Evolutionary conservation across 1,284 basidiomycete species (phyloP), one percentile per base, ranked within the genome.

Genomic region (Xerocomus cyaneibrunnescens): DNA sequence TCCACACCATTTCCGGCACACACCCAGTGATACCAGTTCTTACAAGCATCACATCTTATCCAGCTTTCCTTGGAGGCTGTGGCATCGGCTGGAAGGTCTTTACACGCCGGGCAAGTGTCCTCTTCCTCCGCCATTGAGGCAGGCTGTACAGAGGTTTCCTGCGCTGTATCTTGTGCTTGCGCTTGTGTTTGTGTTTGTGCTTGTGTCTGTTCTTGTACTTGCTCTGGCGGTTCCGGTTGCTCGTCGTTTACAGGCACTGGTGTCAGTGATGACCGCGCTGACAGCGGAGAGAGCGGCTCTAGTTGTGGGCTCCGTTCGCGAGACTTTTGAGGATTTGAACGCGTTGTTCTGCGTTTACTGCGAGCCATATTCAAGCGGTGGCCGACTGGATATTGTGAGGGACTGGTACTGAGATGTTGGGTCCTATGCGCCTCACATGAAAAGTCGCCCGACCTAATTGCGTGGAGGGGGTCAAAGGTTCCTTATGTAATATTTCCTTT

Each of bases 11-110:
- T 77, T 16, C 83, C 84, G n/a, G 79, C 85, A 68, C 88, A 91
- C 51, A 81, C 74, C 89, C 89, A 91, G 64, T 91, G 88, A 67
- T 84, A 90, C 88, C 88, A 91, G 27, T 72, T 78, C 69, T 85
- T 87, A 73, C 88, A 91, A 28, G 77, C 79, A 61, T 89, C 87
- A 66, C 88, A 91, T 59, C 80, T 73, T 53, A 89, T 80, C 87
- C 86, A 89, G 60, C 45, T 77, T 57, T 87, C 84, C 65, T 84
- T 84, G 54, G 79, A 75, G 45, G 64, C 65, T 10, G 66, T 64
- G 9, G 61, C 23, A 54, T 64, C 61, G n/a, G 42, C n/a, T 31
- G 62, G 54, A 38, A 57, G 57, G 31, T 70, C 66, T 55, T 65
- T 69, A 59, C 75, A 78, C n/a, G 73, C 72, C 30, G 77, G 77